Conservation (phyloP, 1,284 basidiomycete genomes). For the Xerocomus minutiporus region DNA sequence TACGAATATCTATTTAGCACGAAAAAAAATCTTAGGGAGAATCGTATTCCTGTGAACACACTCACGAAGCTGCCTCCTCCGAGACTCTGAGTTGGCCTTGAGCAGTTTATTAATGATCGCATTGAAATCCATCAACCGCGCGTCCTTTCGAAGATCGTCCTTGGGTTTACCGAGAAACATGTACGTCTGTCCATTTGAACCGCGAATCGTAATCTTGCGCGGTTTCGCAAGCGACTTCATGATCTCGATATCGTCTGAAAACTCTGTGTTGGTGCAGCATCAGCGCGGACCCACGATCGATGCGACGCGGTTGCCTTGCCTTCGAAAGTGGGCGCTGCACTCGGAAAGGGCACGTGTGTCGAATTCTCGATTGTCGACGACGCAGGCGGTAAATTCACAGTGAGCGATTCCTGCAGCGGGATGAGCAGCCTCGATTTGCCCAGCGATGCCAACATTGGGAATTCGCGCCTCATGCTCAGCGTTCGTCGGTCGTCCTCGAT, state of each 20-base stretch:
- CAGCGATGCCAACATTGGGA: slow-evolving; percentile 56
- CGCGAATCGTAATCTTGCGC: slow-evolving; percentile 84
- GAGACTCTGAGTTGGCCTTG: slow-evolving; percentile 90
- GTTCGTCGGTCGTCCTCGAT: slow-evolving; percentile 47
- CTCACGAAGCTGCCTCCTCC: slow-evolving; percentile 83
- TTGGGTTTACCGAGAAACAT: slow-evolving; percentile 97
- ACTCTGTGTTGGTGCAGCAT: slow-evolving; percentile 43
- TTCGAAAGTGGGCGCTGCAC: slow-evolving; percentile 71
- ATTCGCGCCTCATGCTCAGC: slow-evolving; percentile 62
- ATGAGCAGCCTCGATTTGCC: slow-evolving; percentile 74
- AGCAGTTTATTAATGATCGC: slow-evolving; percentile 97
- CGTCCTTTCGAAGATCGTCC: slow-evolving; percentile 97
- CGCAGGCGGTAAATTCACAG: slow-evolving; percentile 78
- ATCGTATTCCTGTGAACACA: slow-evolving; percentile 11
- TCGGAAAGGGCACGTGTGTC: slow-evolving; percentile 80
- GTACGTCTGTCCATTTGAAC: slow-evolving; percentile 81
- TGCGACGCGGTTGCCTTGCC: slow-evolving; percentile 41
- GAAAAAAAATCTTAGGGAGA: neutral
- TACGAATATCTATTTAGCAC: slow-evolving; percentile 72
- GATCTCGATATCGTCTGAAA: slow-evolving; percentile 80
- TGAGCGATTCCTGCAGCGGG: slow-evolving; percentile 91
- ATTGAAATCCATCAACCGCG: slow-evolving; percentile 97
- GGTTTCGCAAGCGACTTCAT: slow-evolving; percentile 94
- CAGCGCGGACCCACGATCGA: neutral
- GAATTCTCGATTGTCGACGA: slow-evolving; percentile 52